These are phyloP conservation scores for Globisporangium abappressorium DNA, from an alignment of 352 stramenopile species.

Conservation along the genomic window DNA sequence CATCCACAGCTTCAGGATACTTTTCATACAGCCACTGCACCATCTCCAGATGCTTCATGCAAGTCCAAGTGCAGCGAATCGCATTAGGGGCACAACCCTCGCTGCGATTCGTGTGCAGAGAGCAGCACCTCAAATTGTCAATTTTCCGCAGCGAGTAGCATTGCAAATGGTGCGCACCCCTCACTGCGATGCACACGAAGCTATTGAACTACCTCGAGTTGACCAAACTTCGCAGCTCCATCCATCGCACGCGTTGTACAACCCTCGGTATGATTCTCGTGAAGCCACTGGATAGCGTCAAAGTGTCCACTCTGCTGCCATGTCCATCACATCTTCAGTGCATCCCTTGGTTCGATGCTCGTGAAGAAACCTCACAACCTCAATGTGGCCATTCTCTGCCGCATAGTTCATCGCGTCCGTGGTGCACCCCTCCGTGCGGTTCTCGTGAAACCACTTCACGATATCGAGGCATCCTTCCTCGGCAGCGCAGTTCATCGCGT, in stretches of 20 bases:
- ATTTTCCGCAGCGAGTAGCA: not conserved
- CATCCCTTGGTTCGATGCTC: no score
- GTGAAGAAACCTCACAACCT: no score
- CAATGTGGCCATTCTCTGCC: not conserved
- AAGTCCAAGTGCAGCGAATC: not conserved
- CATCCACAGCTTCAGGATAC: not conserved
- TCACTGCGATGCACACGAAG: not conserved
- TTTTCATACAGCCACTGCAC: not conserved
- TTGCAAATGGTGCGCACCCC: not conserved
- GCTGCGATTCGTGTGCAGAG: not conserved
- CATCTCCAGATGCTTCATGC: not conserved
- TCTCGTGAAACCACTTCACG: no score
- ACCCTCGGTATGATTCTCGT: not conserved
- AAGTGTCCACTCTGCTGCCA: no score
- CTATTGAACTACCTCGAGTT: conserved; percentile 1
- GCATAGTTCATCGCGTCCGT: not conserved
- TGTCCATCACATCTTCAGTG: no score
- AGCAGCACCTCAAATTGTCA: not conserved
- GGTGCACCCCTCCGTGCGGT: not conserved
- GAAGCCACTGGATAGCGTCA: not conserved
- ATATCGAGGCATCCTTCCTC: no score
- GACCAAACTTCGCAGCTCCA: not conserved
- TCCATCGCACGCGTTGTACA: not conserved
- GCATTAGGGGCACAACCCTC: not conserved
- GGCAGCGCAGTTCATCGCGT: not conserved